Conservation (phyloP, 2,329 filamentous ascomycete genomes). For the Arthrobotrys pseudoclavata region DNA sequence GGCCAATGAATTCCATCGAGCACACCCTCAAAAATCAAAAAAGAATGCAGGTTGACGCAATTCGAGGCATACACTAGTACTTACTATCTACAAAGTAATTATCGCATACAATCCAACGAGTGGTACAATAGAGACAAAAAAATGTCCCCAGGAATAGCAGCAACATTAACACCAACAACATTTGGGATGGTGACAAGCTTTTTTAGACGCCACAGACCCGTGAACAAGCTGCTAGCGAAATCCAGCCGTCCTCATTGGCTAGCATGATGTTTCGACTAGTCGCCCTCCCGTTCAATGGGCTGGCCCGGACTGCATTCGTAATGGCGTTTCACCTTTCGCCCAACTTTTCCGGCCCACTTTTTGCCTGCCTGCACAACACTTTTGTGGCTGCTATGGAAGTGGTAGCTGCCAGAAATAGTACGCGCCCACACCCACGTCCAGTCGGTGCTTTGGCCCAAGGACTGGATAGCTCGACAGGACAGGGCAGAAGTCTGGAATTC, state of each 20-base stretch:
- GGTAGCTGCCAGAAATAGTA: constrained; percentile 57
- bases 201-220: constrained; percentile 54
- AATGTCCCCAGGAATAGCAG: constrained; percentile 30
- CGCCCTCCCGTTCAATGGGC: constrained; percentile 51
- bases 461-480: neutral
- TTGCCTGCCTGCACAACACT: constrained; percentile 26
- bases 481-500: constrained; percentile 7
- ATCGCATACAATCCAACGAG: neutral
- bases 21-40: constrained; percentile 10
- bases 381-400: neutral
- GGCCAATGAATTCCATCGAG: neutral
- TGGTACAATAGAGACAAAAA: neutral
- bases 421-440: constrained; percentile 55
- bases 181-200: constrained; percentile 45
- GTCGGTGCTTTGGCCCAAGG: neutral
- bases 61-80: neutral
- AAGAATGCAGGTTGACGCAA: constrained; percentile 50
- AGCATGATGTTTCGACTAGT: constrained; percentile 40
- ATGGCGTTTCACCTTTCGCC: constrained; percentile 58
- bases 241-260: constrained; percentile 31
- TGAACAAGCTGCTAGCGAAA: constrained; percentile 17
- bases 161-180: constrained; percentile 21
- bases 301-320: constrained; percentile 10
- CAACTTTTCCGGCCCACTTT: constrained; percentile 35
- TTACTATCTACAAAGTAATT: neutral